Evolutionary conservation across 208 protist species (phyloP), one percentile per base, ranked within the genome.

Genomic region (Spongospora subterranea): DNA sequence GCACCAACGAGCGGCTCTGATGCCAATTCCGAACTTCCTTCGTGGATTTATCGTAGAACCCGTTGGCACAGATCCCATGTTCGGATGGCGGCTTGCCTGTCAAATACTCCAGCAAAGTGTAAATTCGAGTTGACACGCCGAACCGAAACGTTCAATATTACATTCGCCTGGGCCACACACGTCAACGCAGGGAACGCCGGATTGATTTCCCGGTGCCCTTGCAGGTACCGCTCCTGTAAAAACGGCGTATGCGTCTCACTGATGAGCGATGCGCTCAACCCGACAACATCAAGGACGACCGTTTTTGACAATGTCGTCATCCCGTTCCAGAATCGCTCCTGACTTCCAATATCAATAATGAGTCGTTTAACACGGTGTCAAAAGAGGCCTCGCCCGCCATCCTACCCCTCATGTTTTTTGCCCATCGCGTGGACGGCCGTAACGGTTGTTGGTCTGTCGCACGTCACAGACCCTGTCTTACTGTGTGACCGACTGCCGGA

Each of bases 1-100:
- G 71, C 11, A 82, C 71, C 71, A 82, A n/a, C 71, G 71, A 6
- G 6, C 71, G 6, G 71, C 17, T 39, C n/a, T 82, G 71, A 35
- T 82, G 71, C 71, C 71, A 82, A n/a, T 82, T 82, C n/a, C 71
- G 6, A 82, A 82, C 71, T 43, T 82, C 71, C n/a, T 82, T 82
- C 71, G 35, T 35, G 6, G 40, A 6, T 35, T 35, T 35, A 35
- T 82, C 71, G 71, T 82, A 82, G 71, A 82, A 82, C n/a, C 71
- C 71, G n/a, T 82, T 82, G 6, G 71, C 71, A 20, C 17, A 40
- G n/a, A 82, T 82, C 71, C 35, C n/a, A 35, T 82, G 71, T n/a
- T 82, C 71, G 35, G 17, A 20, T 45, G 71, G 71, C 35, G 71
- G 6, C n/a, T 35, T 43, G 17, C 71, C 71, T 6, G 71, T 82